A percentile compares a stretch with the other conserved stretches of the same genome.
Evolutionary conservation across 139 green algal species (phyloP).

Genomic region (Yamagishiella unicocca): DNA sequence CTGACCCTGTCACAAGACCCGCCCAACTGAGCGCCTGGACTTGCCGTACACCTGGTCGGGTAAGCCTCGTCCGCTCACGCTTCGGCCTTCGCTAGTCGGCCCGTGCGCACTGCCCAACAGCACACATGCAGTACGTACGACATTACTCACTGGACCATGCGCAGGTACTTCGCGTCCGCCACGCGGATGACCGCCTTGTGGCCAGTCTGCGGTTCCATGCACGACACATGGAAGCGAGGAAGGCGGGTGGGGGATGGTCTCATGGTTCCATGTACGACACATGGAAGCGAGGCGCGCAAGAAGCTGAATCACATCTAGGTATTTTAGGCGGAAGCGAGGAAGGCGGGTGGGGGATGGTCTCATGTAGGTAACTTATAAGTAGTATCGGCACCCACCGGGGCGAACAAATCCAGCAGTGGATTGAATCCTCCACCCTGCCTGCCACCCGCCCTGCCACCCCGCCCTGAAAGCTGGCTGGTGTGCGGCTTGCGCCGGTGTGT

Average conservation of each 20-base stretch:
- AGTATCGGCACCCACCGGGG: too few species aligned
- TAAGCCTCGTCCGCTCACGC: background rate
- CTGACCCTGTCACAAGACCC: background rate
- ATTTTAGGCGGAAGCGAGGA: too few species aligned
- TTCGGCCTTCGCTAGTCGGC: background rate
- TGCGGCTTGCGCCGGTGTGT: background rate
- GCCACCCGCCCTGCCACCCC: too few species aligned
- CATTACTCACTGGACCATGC: background rate
- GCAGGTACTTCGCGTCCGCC: background rate
- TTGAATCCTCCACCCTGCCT: too few species aligned
- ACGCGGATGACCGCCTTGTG: slow-evolving; percentile 16
- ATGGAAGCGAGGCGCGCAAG: background rate
- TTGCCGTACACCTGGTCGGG: background rate
- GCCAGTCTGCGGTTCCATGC: too few species aligned
- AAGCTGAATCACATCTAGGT: background rate
- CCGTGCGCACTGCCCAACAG: background rate
- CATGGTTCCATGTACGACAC: background rate
- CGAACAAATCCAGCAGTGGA: too few species aligned
- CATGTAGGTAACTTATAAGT: too few species aligned
- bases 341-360: background rate
- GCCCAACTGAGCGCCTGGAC: background rate
- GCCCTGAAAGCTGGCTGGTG: too few species aligned
- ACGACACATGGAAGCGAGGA: background rate
- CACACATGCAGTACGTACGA: too few species aligned
- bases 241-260: background rate